phyloP scores from a whole-genome alignment of 2,329 filamentous ascomycete species.

The Amauroascus niger region DNA sequence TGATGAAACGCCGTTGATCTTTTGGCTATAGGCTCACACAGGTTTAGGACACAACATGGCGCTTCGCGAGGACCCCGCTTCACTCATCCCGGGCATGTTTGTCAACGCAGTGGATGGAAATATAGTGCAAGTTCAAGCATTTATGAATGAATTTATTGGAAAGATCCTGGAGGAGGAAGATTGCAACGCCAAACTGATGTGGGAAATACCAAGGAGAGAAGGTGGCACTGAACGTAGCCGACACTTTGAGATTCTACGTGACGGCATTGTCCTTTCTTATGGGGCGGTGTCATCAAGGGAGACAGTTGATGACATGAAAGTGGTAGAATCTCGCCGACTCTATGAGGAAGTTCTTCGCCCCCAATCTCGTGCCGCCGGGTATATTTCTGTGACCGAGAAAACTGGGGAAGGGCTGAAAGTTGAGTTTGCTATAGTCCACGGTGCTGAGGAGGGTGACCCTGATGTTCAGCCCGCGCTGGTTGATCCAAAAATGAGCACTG shows the following conservation, averaged over 20 bases:
- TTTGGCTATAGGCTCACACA: too few relatives aligned
- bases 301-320: conserved; percentile 6
- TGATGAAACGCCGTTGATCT: too few relatives aligned
- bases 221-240: neutral
- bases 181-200: neutral
- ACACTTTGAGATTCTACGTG: neutral
- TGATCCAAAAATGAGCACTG: neutral
- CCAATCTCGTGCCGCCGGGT: neutral
- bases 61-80: neutral
- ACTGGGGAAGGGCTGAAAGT: neutral
- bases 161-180: neutral
- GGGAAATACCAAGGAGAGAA: neutral
- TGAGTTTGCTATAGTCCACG: conserved; percentile 5
- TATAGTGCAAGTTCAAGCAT: neutral
- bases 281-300: conserved; percentile 4
- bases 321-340: neutral
- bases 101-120: conserved; percentile 1
- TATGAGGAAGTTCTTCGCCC: too few relatives aligned
- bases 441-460: neutral
- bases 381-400: conserved; percentile 4
- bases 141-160: conserved; percentile 2
- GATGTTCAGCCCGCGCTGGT: neutral
- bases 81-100: conserved; percentile 1
- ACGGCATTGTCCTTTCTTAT: neutral
- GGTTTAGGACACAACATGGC: neutral